These are phyloP conservation scores for Sporothrix pseudoabietina DNA, from an alignment of 2,329 filamentous ascomycete genomes.

Conservation along the genomic window DNA sequence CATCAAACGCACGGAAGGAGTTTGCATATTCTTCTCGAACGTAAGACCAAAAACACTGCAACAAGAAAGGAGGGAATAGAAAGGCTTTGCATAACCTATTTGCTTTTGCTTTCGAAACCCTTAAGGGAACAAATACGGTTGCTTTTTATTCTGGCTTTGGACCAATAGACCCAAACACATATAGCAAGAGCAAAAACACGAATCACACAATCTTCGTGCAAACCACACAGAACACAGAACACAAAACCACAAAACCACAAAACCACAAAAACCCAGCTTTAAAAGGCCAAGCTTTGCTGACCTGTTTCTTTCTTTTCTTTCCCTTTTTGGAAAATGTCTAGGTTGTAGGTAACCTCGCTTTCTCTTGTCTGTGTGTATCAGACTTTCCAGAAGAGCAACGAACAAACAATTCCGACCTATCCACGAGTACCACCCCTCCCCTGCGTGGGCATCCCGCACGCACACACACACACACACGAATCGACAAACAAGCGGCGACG, in stretches of 20 bases:
- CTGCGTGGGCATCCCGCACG: conserved; percentile 14
- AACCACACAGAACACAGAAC: neutral
- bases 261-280: neutral
- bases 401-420: conserved; percentile 7
- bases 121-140: conserved; percentile 12
- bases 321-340: conserved; percentile 34
- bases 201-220: conserved; percentile 22
- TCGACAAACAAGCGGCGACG: conserved; percentile 14
- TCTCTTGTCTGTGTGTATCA: conserved; percentile 14
- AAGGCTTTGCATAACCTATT: conserved; percentile 21
- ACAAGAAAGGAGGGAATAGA: conserved; percentile 25
- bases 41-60: conserved; percentile 18
- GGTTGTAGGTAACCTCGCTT: conserved; percentile 38
- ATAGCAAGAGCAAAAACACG: conserved; percentile 30
- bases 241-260: conserved; percentile 11
- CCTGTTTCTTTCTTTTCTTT: conserved; percentile 35
- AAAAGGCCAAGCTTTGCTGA: conserved; percentile 38
- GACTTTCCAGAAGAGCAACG: conserved; percentile 17
- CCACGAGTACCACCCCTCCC: conserved; percentile 4
- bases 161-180: conserved; percentile 32
- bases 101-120: conserved; percentile 25
- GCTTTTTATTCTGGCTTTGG: conserved; percentile 25
- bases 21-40: conserved; percentile 18
- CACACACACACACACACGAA: neutral
- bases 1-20: conserved; percentile 7